Evolutionary conservation across 495 filamentous ascomycete genomes (phyloP).

Genomic region (Evansstolkia leycettana): DNA sequence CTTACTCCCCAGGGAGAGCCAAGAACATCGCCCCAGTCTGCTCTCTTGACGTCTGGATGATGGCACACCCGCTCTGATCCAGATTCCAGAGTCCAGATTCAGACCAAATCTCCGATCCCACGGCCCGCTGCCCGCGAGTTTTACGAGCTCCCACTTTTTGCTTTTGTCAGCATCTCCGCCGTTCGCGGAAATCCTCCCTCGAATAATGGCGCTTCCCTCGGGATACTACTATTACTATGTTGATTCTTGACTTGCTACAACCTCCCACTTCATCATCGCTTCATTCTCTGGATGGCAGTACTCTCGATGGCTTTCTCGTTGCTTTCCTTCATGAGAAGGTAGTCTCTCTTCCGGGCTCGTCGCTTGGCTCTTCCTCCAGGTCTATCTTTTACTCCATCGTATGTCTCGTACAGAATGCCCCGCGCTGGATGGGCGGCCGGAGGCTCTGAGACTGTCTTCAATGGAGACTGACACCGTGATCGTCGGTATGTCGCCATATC

Average conservation of each 20-base stretch:
- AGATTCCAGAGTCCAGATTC: too few relatives aligned
- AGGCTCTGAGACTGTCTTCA: slow-evolving; percentile 16
- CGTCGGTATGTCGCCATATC: slow-evolving; percentile 28
- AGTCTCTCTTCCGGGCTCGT: slow-evolving; percentile 6
- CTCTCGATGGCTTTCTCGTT: slow-evolving; percentile 14
- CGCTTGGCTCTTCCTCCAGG: not conserved
- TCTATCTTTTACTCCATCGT: slow-evolving; percentile 5
- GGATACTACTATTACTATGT: too few relatives aligned
- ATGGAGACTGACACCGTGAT: slow-evolving; percentile 37
- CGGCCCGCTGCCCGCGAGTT: too few relatives aligned
- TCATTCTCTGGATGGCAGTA: slow-evolving; percentile 9
- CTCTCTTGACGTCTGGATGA: not conserved
- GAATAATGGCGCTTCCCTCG: too few relatives aligned
- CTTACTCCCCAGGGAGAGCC: too few relatives aligned
- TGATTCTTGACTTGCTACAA: too few relatives aligned
- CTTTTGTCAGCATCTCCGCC: slow-evolving; percentile 3
- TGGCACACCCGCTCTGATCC: not conserved
- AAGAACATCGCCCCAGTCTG: too few relatives aligned
- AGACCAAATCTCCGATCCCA: too few relatives aligned
- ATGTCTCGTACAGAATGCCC: slow-evolving; percentile 24
- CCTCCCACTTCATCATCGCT: too few relatives aligned
- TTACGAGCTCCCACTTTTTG: not conserved
- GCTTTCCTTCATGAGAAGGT: slow-evolving; percentile 11
- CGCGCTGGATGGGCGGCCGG: slow-evolving; percentile 16
- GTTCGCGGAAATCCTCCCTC: too few relatives aligned